A percentile compares a stretch with the other conserved stretches of the same genome.
phyloP scores from a whole-genome alignment of 371 early-diverging fungal genomes.

The Rhizomucor pusillus region DNA sequence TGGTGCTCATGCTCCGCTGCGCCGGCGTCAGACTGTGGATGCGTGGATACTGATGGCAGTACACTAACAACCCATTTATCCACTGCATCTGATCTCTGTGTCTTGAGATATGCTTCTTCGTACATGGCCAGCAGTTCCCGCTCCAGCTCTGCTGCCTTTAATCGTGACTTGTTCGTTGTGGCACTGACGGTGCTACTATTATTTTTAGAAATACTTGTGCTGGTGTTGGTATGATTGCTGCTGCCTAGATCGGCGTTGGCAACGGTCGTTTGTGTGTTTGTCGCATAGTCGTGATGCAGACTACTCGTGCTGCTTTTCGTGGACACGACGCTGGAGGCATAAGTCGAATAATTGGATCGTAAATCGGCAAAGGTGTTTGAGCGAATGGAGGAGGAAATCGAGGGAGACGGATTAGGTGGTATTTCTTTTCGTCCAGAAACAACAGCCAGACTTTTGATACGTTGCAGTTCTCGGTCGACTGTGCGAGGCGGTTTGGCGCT shows the following conservation, averaged over 20 bases:
- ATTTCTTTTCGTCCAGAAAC: conserved; percentile 34
- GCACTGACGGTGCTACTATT: background rate
- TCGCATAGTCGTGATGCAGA: conserved; percentile 7
- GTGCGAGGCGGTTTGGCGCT: conserved; percentile 18
- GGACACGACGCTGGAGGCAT: background rate
- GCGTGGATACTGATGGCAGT: conserved; percentile 6
- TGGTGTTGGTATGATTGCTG: background rate
- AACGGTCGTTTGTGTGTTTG: background rate
- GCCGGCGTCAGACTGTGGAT: conserved; percentile 1
- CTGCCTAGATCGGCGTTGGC: background rate
- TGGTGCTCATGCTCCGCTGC: conserved; percentile 4
- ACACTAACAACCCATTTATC: conserved; percentile 15
- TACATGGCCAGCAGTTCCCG: conserved; percentile 14
- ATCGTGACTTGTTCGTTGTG: background rate
- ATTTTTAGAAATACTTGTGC: background rate
- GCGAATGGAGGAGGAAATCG: conserved; percentile 1
- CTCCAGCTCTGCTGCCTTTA: conserved; percentile 7
- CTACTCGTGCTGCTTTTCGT: conserved; percentile 15
- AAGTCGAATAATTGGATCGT: background rate
- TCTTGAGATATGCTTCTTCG: conserved; percentile 4
- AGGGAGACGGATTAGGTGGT: conserved; percentile 14
- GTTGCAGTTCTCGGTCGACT: conserved; percentile 38
- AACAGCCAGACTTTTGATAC: conserved; percentile 40
- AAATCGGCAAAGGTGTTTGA: background rate
- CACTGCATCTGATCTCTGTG: conserved; percentile 2